Evolutionary conservation across 495 filamentous ascomycete genomes (phyloP), one percentile per base, ranked within the genome.

Genomic region (Penicillium alfredii): DNA sequence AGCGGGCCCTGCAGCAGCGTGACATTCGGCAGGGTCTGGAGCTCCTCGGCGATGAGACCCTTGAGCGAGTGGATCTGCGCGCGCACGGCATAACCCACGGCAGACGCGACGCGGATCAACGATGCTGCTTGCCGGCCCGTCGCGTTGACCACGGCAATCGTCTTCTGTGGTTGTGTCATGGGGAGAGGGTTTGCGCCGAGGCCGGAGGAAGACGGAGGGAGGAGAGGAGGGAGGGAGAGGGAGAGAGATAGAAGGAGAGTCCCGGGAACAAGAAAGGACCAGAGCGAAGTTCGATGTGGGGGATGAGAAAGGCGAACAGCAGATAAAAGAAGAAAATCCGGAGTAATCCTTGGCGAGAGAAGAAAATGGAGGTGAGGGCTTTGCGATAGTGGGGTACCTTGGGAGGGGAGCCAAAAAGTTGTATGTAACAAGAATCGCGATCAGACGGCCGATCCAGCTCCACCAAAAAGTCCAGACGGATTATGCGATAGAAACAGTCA

Each of bases 71-170:
- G 77, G 46, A 95, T 69, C 60, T 97, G 90, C 9, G 88, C 90
- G 47, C 86, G 80, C 11, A 97, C 88, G 49, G 80, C 73, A 66
- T 92, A 94, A 35, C 90, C 90, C 13, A 97, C 81, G 19, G 90
- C 90, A 7, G 84, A 82, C 13, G 89, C 90, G 49, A 93, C 88
- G 30, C 90, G 82, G 36, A 94, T 87, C 55, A 97, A 75, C 23
- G 88, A 94, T 27, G 90, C 90, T 19, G 88, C 86, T 72, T 97
- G 90, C 43, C 90, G 81, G 41, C 90, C 90, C 45, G 83, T 85
- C 59, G 82, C 81, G 63, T 97, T 97, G 58, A 95, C 88, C 53
- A 92, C 81, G 48, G 86, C 88, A 48, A 95, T 87, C 30, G 80
- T 89, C 66, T 88, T 85, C 50, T 73, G 61, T 39, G 60, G 58